These are phyloP conservation scores for Punica granatum DNA, from an alignment of 345 rosid species.

Conservation along the genomic window DNA sequence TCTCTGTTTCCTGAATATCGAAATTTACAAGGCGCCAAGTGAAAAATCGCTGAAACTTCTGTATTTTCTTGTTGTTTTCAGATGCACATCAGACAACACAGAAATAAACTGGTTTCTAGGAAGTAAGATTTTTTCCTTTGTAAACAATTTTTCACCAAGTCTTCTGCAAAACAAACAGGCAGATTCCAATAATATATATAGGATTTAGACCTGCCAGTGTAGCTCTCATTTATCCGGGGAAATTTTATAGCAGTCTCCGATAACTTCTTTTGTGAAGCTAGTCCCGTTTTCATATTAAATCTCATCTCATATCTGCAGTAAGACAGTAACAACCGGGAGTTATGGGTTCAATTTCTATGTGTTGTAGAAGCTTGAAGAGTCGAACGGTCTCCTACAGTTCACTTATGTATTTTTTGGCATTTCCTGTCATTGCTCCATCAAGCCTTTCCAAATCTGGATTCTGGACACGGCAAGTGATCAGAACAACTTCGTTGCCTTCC, in stretches of 20 bases:
- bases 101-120: no score
- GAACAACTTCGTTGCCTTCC: slow-evolving; percentile 82
- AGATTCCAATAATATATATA: no score
- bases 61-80: no score
- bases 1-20: slow-evolving; percentile 92
- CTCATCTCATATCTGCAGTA: slow-evolving; percentile 74
- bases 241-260: slow-evolving; percentile 78
- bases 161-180: no score
- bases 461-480: slow-evolving; percentile 72
- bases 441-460: slow-evolving; percentile 75
- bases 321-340: background rate
- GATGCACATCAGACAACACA: no score
- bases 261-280: slow-evolving; percentile 71
- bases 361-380: no score
- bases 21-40: no score
- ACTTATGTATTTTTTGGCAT: slow-evolving; percentile 48
- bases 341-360: no score
- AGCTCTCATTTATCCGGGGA: slow-evolving; percentile 38
- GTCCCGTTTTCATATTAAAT: slow-evolving; percentile 22
- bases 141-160: no score
- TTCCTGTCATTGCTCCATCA: slow-evolving; percentile 58
- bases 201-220: no score
- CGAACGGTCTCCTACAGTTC: slow-evolving; percentile 48
- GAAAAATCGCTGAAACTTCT: no score
- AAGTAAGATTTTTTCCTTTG: no score